These are phyloP conservation scores for Poronia punctata DNA, from an alignment of 495 filamentous ascomycete genomes.

Conservation along the genomic window DNA sequence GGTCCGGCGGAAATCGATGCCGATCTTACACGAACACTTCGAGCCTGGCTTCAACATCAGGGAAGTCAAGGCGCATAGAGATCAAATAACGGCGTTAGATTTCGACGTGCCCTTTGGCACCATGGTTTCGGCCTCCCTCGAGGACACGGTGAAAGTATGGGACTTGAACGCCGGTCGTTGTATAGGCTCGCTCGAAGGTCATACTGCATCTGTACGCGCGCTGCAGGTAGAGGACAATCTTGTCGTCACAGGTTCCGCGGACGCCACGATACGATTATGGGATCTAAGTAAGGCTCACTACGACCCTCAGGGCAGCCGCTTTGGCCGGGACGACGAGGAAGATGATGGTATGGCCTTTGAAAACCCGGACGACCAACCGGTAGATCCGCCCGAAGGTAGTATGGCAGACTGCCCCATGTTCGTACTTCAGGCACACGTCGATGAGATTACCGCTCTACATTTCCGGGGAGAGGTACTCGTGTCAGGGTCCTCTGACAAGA, in stretches of 20 bases:
- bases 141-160: constrained; percentile 97
- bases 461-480: constrained; percentile 84
- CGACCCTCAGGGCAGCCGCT: constrained; percentile 54
- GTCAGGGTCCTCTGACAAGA: constrained; percentile 95
- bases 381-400: constrained; percentile 58
- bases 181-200: constrained; percentile 83
- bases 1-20: constrained; percentile 72
- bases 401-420: constrained; percentile 85
- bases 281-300: constrained; percentile 63
- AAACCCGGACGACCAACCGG: constrained; percentile 51
- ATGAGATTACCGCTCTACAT: constrained; percentile 89
- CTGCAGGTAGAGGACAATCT: constrained; percentile 95
- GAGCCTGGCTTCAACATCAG: constrained; percentile 83
- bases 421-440: constrained; percentile 82
- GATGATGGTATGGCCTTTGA: constrained; percentile 55
- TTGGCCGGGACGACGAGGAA: constrained; percentile 58
- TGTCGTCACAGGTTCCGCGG: constrained; percentile 89
- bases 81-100: constrained; percentile 84
- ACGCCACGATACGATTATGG: constrained; percentile 92
- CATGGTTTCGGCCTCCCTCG: constrained; percentile 88
- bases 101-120: constrained; percentile 96
- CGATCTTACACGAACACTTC: constrained; percentile 92
- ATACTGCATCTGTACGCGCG: constrained; percentile 87
- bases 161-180: constrained; percentile 90
- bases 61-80: constrained; percentile 80